phyloP scores from a whole-genome alignment of 2,329 filamentous ascomycete species.

The Harringtonia lauricola region DNA sequence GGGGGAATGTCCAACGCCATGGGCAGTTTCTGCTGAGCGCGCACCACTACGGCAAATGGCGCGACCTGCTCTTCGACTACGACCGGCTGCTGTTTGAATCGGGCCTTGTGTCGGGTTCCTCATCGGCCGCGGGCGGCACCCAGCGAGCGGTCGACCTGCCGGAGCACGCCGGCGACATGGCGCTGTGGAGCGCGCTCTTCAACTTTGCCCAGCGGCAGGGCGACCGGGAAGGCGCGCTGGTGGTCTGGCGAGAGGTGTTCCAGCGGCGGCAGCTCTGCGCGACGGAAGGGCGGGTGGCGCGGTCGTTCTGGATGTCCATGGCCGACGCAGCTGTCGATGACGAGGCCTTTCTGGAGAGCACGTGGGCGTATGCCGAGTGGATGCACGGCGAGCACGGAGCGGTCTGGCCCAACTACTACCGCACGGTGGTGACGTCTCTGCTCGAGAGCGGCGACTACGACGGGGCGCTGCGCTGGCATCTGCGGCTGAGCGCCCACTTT shows the following conservation, averaged over 20 bases:
- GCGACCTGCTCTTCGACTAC: constrained; percentile 14
- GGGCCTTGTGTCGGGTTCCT: constrained; percentile 4
- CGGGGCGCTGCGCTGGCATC: constrained; percentile 35
- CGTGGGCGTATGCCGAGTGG: constrained; percentile 30
- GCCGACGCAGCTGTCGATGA: constrained; percentile 22
- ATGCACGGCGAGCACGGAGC: constrained; percentile 26
- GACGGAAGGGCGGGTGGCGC: constrained; percentile 14
- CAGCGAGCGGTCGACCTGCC: constrained; percentile 16
- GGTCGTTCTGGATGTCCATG: constrained; percentile 19
- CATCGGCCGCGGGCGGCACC: background rate
- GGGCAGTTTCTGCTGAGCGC: constrained; percentile 7
- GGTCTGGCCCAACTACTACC: constrained; percentile 39
- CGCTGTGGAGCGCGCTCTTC: constrained; percentile 20
- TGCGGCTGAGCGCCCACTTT: constrained; percentile 31
- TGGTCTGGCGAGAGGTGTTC: constrained; percentile 17
- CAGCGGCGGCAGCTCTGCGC: constrained; percentile 14
- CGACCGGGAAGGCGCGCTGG: constrained; percentile 13
- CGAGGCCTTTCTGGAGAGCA: constrained; percentile 20
- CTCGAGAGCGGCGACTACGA: constrained; percentile 27
- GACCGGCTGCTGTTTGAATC: constrained; percentile 16
- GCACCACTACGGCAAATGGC: constrained; percentile 16
- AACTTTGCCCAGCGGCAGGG: constrained; percentile 17
- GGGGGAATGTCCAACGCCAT: background rate
- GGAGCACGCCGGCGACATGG: constrained; percentile 17
- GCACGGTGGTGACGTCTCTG: constrained; percentile 31